A percentile compares a stretch with the other conserved stretches of the same genome.
These are phyloP conservation scores for Amesomyces nigricolor DNA, from an alignment of 2,329 filamentous ascomycete genomes.

Conservation along the genomic window DNA sequence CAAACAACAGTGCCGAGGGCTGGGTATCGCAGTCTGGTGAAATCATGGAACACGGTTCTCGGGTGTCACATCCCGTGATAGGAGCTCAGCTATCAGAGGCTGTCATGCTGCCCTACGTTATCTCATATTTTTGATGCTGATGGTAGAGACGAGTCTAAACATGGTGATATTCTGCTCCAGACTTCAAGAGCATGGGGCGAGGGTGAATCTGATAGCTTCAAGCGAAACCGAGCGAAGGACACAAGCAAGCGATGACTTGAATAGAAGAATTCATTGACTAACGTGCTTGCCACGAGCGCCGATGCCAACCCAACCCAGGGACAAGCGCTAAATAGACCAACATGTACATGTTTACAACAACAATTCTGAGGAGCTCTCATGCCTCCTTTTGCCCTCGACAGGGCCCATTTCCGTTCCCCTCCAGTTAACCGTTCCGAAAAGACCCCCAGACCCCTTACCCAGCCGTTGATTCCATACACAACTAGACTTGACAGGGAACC, in stretches of 20 bases:
- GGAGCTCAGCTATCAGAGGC: too few relatives aligned
- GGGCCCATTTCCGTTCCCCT: slow-evolving; percentile 6
- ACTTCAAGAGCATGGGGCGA: too few relatives aligned
- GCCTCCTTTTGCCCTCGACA: not conserved
- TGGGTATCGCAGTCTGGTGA: too few relatives aligned
- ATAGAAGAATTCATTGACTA: not conserved
- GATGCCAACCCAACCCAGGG: not conserved
- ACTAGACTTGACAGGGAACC: not conserved
- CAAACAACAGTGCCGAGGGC: too few relatives aligned
- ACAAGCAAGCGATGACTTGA: not conserved
- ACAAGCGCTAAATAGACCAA: not conserved
- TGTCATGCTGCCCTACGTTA: too few relatives aligned
- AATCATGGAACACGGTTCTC: too few relatives aligned
- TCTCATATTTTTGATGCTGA: too few relatives aligned
- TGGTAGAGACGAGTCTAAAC: too few relatives aligned
- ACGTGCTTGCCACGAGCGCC: not conserved
- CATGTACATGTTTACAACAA: slow-evolving; percentile 1
- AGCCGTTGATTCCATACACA: not conserved
- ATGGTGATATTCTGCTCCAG: not conserved
- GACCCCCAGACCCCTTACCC: not conserved
- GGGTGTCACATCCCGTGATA: too few relatives aligned
- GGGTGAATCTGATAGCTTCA: too few relatives aligned
- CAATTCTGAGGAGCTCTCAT: too few relatives aligned
- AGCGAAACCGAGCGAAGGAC: not conserved
- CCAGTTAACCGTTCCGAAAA: not conserved